Percentiles rank a stretch among this genome's conserved stretches.
phyloP scores from a whole-genome alignment of 371 early-diverging fungal genomes.

The Rhizomucor pusillus region DNA sequence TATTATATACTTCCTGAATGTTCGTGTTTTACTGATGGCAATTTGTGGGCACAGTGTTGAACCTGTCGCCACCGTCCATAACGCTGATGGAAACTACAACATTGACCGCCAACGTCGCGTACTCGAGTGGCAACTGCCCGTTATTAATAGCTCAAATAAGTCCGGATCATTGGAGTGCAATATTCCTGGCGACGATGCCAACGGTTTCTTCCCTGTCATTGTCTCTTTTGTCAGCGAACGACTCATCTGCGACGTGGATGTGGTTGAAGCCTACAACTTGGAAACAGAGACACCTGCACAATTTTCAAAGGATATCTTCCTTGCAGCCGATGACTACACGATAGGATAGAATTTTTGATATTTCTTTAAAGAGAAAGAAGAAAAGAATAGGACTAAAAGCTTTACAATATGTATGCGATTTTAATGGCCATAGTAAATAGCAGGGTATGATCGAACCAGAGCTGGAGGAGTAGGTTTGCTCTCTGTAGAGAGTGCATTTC shows the following conservation, averaged over 20 bases:
- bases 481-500: constrained; percentile 21
- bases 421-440: constrained; percentile 36
- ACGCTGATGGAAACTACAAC: constrained; percentile 78
- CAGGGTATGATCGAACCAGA: constrained; percentile 26
- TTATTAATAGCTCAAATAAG: constrained; percentile 71
- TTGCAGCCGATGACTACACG: constrained; percentile 54
- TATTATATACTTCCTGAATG: not conserved
- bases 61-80: constrained; percentile 69
- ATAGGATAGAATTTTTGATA: constrained; percentile 1
- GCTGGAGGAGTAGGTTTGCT: constrained; percentile 10
- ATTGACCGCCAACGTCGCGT: constrained; percentile 67
- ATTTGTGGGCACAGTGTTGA: constrained; percentile 46
- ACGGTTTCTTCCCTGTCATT: constrained; percentile 87
- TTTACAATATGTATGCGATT: not conserved
- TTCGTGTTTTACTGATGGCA: not conserved
- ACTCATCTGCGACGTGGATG: constrained; percentile 76
- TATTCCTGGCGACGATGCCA: constrained; percentile 76
- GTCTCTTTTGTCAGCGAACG: constrained; percentile 74
- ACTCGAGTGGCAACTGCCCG: constrained; percentile 87
- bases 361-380: constrained; percentile 1
- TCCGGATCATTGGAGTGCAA: constrained; percentile 87
- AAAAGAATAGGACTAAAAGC: not conserved
- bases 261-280: constrained; percentile 51
- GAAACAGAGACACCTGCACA: constrained; percentile 53
- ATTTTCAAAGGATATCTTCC: constrained; percentile 65